Base-by-base conservation (phyloP, 2,329 filamentous ascomycete genomes). In the Hypocrella siamensis region DNA sequence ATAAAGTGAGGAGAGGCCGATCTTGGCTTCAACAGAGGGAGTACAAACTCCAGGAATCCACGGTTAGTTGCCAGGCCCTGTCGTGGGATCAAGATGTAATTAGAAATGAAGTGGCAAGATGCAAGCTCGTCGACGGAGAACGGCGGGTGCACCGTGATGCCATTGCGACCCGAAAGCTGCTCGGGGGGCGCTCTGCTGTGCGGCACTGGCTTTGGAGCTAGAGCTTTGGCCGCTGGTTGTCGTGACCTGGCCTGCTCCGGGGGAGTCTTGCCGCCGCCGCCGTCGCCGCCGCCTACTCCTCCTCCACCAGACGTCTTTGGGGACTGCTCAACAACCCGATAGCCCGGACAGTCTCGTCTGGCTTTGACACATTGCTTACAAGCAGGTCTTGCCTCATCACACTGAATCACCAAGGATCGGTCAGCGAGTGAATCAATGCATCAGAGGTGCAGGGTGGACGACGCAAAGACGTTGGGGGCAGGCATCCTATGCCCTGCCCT, bases 241-340 rank as follows among this genome's bases (percentile, higher is more conserved):
- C 18, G 26, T 18, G 24, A 5, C 17, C 31, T 32, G 10, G n/a
- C 26, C 72, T 47, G 79, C 73, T 32, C 75, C 66, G 44, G 79
- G 76, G 36, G 79, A 65, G 15, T 28, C 12, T 10, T 19, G 19
- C 29, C 17, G 5, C 15, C 19, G 8, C 3, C 7, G 10, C 12
- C n/a, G n/a, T n/a, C n/a, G n/a, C n/a, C n/a, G n/a, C n/a, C n/a
- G n/a, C n/a, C n/a, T n/a, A n/a, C n/a, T n/a, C n/a, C n/a, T n/a
- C n/a, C n/a, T n/a, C n/a, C n/a, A n/a, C n/a, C 25, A 8, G 33
- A 28, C 4, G 14, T 9, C 8, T 28, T 18, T n/a, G 18, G 18
- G 17, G 79, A 54, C 41, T 80, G 75, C 42, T 79, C 75, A 39
- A 77, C 72, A 43, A 78, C 70, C 46, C 70, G 70, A 50, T 78